Base-by-base conservation (phyloP, 2,329 filamentous ascomycete genomes). In the Apiospora arundinis region DNA sequence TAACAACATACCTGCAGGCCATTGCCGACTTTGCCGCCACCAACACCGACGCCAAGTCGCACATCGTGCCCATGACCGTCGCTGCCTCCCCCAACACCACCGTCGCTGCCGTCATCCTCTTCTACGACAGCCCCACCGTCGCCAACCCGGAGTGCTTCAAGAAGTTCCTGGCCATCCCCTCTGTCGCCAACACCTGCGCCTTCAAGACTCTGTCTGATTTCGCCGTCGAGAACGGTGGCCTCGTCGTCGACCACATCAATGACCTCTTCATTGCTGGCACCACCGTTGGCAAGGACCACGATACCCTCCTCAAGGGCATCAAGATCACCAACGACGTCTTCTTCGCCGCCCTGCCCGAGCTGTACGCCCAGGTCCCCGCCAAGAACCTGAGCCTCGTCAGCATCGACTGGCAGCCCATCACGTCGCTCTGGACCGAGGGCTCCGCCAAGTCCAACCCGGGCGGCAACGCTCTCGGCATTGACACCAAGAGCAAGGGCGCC, bases 141-240 rank as follows among this genome's bases (percentile, higher is more conserved):
- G 73, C 76, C 69, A 78, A 77, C 72, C 80, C 80, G 1, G 77
- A 77, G 2, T 79, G 76, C 65, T 79, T 82, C 74, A 78, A 78
- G 73, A 76, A 77, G 12, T 82, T 82, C 75, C 80, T 80, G 70
- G 76, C 79, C 40, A 81, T 82, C 52, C 80, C 80, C 11, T 69
- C 78, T 40, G 74, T 80, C 52, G 72, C 76, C 70, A 81, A 75
- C 76, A 81, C 78, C 6, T 72, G 81, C 23, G 78, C 68, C 40
- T 82, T 82, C 74, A 81, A 80, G 75, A 82, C 80, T 9, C 66
- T 82, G 21, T 48, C 73, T n/a, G 78, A 81, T 42, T 81, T 82
- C 70, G 75, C 80, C 42, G 68, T 72, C 21, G 80, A 80, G 74
- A 77, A 74, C 12, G 80, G 78, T 8, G 73, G 73, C n/a, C 75